Evolutionary conservation across 1,284 basidiomycete species (phyloP).

Genomic region (Moesziomyces aphidis): DNA sequence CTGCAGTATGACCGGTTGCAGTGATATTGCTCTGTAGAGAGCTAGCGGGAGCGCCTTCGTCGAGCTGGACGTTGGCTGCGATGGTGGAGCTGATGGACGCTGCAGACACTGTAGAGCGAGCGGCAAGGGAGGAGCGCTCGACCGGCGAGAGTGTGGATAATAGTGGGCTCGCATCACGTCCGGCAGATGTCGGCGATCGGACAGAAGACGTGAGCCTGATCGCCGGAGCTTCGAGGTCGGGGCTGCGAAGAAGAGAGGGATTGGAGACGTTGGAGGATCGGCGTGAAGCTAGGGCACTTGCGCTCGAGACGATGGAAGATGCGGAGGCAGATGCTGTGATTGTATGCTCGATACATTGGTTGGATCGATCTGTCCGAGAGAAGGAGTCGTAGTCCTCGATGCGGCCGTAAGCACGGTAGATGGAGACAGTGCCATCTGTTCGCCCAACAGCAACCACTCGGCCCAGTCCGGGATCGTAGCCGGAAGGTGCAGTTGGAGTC

Average conservation of each 20-base stretch:
- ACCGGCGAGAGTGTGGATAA: slow-evolving; percentile 12
- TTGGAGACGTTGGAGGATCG: slow-evolving; percentile 27
- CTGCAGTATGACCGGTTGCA: slow-evolving; percentile 33
- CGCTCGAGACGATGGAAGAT: slow-evolving; percentile 22
- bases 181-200: slow-evolving; percentile 15
- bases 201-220: slow-evolving; percentile 22
- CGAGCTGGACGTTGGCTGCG: slow-evolving; percentile 41
- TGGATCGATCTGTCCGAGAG: background rate
- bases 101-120: slow-evolving; percentile 31
- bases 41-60: slow-evolving; percentile 21
- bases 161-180: slow-evolving; percentile 28
- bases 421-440: slow-evolving; percentile 30
- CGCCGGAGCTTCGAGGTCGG: slow-evolving; percentile 19
- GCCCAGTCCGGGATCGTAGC: slow-evolving; percentile 30
- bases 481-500: background rate
- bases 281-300: slow-evolving; percentile 13
- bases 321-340: slow-evolving; percentile 27
- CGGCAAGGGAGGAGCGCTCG: slow-evolving; percentile 22
- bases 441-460: slow-evolving; percentile 31
- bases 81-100: slow-evolving; percentile 30
- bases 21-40: slow-evolving; percentile 37
- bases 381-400: slow-evolving; percentile 25
- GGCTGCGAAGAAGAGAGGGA: slow-evolving; percentile 29
- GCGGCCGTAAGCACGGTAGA: slow-evolving; percentile 37
- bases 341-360: slow-evolving; percentile 6